Evolutionary conservation across 1,284 basidiomycete species (phyloP).

Genomic region (Papiliotrema laurentii): DNA sequence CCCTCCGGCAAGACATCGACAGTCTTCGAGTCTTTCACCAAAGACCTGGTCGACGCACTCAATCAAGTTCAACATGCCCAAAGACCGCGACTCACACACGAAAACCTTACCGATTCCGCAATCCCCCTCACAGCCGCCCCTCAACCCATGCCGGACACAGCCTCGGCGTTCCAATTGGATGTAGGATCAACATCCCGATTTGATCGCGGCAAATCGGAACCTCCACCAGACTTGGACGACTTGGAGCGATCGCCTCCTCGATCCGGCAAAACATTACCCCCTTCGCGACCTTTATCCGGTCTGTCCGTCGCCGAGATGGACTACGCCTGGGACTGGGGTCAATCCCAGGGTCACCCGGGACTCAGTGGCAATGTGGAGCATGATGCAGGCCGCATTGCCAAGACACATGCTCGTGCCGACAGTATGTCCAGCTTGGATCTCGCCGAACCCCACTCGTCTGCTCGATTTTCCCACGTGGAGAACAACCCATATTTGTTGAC

Average conservation of each 20-base stretch:
- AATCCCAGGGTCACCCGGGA: neutral
- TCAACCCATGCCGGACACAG: no score
- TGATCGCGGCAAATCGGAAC: slow-evolving; percentile 26
- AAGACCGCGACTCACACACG: neutral
- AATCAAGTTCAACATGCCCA: neutral
- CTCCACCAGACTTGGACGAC: slow-evolving; percentile 18
- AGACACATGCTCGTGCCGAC: neutral
- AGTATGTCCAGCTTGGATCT: slow-evolving; percentile 1
- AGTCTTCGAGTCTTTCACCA: slow-evolving; percentile 18
- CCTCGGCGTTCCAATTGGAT: neutral
- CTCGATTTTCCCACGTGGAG: slow-evolving; percentile 47
- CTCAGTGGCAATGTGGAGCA: neutral
- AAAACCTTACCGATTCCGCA: slow-evolving; percentile 1
- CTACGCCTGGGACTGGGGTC: slow-evolving; percentile 46
- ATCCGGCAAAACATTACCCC: no score
- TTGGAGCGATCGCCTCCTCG: no score
- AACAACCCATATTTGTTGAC: slow-evolving; percentile 51
- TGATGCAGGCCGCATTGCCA: neutral
- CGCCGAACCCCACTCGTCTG: neutral
- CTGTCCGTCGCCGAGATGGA: slow-evolving; percentile 26
- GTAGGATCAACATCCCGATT: slow-evolving; percentile 5
- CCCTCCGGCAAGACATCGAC: slow-evolving; percentile 1
- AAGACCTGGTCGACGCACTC: slow-evolving; percentile 25
- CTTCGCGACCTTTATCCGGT: neutral
- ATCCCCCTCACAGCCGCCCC: neutral